These are phyloP conservation scores for Moesziomyces globuligerus DNA, from an alignment of 1,284 basidiomycete species.

Conservation along the genomic window DNA sequence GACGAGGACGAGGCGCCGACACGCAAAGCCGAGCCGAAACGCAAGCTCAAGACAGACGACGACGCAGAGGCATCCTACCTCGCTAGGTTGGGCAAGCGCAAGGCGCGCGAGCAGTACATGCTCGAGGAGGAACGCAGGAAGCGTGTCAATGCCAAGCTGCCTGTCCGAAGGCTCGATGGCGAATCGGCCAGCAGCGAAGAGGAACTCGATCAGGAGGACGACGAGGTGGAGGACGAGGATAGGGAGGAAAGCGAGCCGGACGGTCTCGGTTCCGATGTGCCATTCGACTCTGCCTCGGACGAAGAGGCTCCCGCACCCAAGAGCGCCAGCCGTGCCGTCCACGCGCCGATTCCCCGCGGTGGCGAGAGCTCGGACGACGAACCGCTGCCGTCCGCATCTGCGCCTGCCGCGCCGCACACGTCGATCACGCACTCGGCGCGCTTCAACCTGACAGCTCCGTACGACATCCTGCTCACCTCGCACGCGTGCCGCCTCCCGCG, in stretches of 20 bases:
- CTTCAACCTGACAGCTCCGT: constrained; percentile 57
- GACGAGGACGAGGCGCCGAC: constrained; percentile 13
- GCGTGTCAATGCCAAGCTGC: constrained; percentile 34
- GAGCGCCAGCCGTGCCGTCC: constrained; percentile 47
- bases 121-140: constrained; percentile 31
- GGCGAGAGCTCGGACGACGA: constrained; percentile 16
- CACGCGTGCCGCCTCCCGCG: constrained; percentile 29
- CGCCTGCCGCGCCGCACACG: constrained; percentile 15
- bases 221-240: constrained; percentile 15
- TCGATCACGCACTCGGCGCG: constrained; percentile 51
- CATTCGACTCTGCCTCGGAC: constrained; percentile 9
- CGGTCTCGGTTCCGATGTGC: constrained; percentile 10
- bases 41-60: constrained; percentile 13
- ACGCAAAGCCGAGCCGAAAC: constrained; percentile 12
- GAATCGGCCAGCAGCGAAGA: constrained; percentile 21
- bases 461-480: constrained; percentile 48
- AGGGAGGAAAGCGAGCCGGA: constrained; percentile 23
- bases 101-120: constrained; percentile 31
- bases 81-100: constrained; percentile 39
- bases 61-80: constrained; percentile 55
- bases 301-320: constrained; percentile 3
- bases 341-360: constrained; percentile 22
- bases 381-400: background rate
- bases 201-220: background rate
- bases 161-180: constrained; percentile 28